Conservation (phyloP, 2,329 filamentous ascomycete species). For the Diaporthe citriasiana region DNA sequence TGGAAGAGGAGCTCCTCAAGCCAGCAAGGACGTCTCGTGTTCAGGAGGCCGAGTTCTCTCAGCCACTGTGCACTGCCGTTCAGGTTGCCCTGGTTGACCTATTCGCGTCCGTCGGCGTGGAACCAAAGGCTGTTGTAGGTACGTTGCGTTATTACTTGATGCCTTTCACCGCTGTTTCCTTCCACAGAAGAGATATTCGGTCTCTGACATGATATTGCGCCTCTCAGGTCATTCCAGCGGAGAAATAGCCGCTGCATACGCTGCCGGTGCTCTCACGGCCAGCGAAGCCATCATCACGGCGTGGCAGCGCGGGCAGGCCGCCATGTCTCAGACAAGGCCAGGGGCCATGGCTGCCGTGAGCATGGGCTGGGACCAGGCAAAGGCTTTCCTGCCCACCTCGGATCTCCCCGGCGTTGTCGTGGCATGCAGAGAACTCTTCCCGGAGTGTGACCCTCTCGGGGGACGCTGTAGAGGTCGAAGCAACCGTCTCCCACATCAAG, state of each 20-base stretch:
- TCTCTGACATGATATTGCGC: no score
- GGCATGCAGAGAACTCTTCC: conserved; percentile 44
- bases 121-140: conserved; percentile 46
- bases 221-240: conserved; percentile 27
- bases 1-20: conserved; percentile 52
- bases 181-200: no score
- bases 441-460: conserved; percentile 54
- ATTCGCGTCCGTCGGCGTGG: conserved; percentile 53
- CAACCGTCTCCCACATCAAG: conserved; percentile 37
- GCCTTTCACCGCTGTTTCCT: no score
- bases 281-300: conserved; percentile 44
- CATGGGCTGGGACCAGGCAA: conserved; percentile 26
- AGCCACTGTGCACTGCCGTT: conserved; percentile 57
- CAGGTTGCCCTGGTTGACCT: conserved; percentile 56
- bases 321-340: not conserved
- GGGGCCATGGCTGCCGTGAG: conserved; percentile 39
- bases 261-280: conserved; percentile 42
- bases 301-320: conserved; percentile 43
- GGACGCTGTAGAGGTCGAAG: conserved; percentile 46
- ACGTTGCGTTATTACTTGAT: no score
- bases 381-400: not conserved
- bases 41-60: conserved; percentile 56
- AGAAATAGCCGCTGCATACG: conserved; percentile 42
- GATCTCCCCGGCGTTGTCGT: conserved; percentile 8
- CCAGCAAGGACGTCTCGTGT: conserved; percentile 53